phyloP scores from a whole-genome alignment of 257 asterid species.

The Oldenlandia corymbosa region DNA sequence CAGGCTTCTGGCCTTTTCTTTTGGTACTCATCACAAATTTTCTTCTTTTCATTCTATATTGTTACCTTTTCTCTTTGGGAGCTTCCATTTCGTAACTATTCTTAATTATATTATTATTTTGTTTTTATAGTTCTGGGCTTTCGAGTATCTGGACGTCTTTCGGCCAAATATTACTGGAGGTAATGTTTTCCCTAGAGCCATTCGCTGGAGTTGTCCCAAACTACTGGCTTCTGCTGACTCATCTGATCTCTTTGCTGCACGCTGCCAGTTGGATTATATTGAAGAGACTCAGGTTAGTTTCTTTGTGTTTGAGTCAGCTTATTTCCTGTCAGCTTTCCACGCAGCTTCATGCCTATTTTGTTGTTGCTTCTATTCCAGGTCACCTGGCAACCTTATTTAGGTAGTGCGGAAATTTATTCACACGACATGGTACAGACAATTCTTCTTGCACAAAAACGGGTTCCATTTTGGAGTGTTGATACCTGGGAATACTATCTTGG shows the following conservation, averaged over 20 bases:
- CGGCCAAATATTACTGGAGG: constrained; percentile 12
- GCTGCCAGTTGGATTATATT: constrained; percentile 16
- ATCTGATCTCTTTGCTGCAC: constrained; percentile 16
- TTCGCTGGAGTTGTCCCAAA: constrained; percentile 11
- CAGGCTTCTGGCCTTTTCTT: constrained; percentile 23
- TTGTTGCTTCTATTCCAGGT: constrained; percentile 8
- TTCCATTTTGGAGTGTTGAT: constrained; percentile 14
- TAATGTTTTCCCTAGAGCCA: constrained; percentile 19
- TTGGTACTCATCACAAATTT: constrained; percentile 1
- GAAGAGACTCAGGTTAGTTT: constrained; percentile 13
- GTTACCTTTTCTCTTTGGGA: background rate
- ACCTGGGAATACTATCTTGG: constrained; percentile 19
- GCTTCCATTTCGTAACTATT: no score
- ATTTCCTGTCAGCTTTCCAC: background rate
- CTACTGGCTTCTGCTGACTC: constrained; percentile 12
- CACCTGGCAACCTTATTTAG: constrained; percentile 20
- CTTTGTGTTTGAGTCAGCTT: background rate
- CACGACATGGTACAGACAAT: constrained; percentile 8
- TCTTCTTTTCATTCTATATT: background rate
- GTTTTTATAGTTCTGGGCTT: constrained; percentile 14
- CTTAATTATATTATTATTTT: no score
- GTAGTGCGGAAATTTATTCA: constrained; percentile 5
- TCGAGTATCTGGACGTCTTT: constrained; percentile 16
- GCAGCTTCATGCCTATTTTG: background rate
- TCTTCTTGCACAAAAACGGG: constrained; percentile 11